Evolutionary conservation across 148 eudicot genomes (phyloP), one percentile per base, ranked within the genome.

Genomic region (Dianthus caryophyllus): DNA sequence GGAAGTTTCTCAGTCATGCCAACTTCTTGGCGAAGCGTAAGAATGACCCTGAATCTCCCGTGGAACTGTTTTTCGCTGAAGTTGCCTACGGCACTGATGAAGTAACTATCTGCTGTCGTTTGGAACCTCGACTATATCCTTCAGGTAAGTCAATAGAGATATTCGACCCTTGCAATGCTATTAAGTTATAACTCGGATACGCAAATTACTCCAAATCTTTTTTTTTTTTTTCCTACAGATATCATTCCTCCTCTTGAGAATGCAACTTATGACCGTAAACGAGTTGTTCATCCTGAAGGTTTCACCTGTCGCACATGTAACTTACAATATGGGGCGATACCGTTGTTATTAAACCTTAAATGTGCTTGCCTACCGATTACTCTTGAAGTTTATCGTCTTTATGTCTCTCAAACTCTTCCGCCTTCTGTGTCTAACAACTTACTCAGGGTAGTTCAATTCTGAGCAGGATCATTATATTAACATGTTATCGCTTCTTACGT

Each of bases 241-340:
- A 59, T 59, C 25, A n/a, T 31, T 31, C 64, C 44, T 1, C 64
- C 64, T 33, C 64, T 59, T n/a, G 64, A 59, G 20, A 59, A 59
- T 17, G 64, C 22, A 2, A 59, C 2, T 31, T 59, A 31, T 11
- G 20, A 33, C 0, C 44, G 44, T 31, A 5, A 13, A n/a, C 64
- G 16, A 31, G 64, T 36, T 31, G 17, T 59, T 44, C 64, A 59
- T 31, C 43, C 64, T 1, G 15, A 31, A 59, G 64, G 43, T 36
- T 59, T 59, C 9, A 1, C 8, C n/a, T 59, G 64, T 17, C 29
- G 13, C n/a, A n/a, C n/a, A 56, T 56, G 61, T 5, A 1, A 18
- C 22, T n/a, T n/a, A n/a, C n/a, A n/a, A n/a, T n/a, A n/a, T n/a
- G n/a, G n/a, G n/a, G n/a, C n/a, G n/a, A n/a, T n/a, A n/a, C n/a